phyloP scores from a whole-genome alignment of 164 flowering plant species.

The Vitis rupestris region DNA sequence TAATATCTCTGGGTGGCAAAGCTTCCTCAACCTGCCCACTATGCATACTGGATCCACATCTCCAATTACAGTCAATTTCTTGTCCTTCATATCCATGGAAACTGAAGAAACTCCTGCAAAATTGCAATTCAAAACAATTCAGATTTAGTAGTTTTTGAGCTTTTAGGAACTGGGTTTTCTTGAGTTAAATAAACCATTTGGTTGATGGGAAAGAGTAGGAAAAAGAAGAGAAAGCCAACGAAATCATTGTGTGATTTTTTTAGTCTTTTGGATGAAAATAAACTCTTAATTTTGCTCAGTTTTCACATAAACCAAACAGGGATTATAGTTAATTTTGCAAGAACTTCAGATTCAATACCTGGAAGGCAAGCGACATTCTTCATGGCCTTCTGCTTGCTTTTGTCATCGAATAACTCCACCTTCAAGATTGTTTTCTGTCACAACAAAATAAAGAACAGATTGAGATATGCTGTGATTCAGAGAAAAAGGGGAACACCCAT shows the following conservation, averaged over 20 bases:
- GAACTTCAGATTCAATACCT: conserved; percentile 21
- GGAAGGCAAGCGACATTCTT: conserved; percentile 30
- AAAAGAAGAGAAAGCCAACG: background rate
- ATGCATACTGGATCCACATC: conserved; percentile 39
- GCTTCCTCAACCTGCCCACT: conserved; percentile 40
- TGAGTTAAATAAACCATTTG: too few relatives aligned
- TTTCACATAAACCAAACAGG: too few relatives aligned
- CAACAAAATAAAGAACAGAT: conserved; percentile 2
- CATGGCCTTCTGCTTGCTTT: conserved; percentile 43
- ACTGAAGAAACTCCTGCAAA: conserved; percentile 42
- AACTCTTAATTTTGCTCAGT: too few relatives aligned
- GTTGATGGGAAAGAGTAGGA: background rate
- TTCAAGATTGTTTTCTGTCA: conserved; percentile 47
- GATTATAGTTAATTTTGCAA: too few relatives aligned
- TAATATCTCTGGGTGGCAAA: conserved; percentile 28
- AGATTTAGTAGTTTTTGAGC: background rate
- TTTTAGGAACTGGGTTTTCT: conserved; percentile 5
- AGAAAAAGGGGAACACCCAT: background rate
- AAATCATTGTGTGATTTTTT: too few relatives aligned
- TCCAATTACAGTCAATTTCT: conserved; percentile 43
- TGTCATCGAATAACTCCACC: conserved; percentile 34
- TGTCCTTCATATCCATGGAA: conserved; percentile 36
- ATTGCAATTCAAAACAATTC: background rate
- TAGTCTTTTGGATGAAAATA: too few relatives aligned
- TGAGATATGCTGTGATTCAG: too few relatives aligned